Conservation (phyloP, 441 rosid genomes). For the Isatis lusitanica region DNA sequence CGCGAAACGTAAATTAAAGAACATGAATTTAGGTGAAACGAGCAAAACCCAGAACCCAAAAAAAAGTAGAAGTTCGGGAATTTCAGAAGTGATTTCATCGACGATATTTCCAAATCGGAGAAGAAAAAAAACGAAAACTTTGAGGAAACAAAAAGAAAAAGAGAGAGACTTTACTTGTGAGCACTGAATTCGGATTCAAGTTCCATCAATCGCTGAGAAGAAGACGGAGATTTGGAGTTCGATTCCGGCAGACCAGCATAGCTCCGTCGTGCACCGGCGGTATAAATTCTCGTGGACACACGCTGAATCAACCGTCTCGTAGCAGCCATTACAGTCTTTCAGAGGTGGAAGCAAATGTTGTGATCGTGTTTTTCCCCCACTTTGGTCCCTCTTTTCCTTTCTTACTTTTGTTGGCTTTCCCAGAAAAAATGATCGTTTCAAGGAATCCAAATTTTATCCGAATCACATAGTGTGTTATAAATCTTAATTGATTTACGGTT, state of each 20-base stretch:
- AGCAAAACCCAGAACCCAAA: constrained; percentile 31
- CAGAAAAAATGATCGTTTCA: constrained; percentile 7
- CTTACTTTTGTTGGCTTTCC: neutral
- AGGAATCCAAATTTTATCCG: constrained; percentile 4
- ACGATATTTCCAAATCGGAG: neutral
- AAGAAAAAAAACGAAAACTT: neutral
- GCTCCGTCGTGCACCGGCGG: constrained; percentile 41
- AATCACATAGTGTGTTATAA: neutral
- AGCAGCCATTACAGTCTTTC: constrained; percentile 45
- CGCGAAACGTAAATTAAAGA: neutral
- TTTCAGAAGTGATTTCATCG: neutral
- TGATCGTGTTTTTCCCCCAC: neutral
- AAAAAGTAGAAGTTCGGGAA: neutral
- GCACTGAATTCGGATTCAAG: constrained; percentile 82
- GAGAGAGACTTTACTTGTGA: constrained; percentile 63
- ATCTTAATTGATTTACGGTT: neutral
- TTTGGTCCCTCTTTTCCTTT: too few relatives aligned
- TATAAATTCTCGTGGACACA: constrained; percentile 41
- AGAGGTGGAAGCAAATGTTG: constrained; percentile 11
- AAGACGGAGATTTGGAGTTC: constrained; percentile 38
- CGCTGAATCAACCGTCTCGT: constrained; percentile 44
- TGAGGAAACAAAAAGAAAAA: neutral
- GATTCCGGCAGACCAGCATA: constrained; percentile 54
- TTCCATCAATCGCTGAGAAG: constrained; percentile 68
- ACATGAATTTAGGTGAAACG: neutral